Evolutionary conservation across 2,329 filamentous ascomycete species (phyloP).

Genomic region (Colletotrichum cuscutae): DNA sequence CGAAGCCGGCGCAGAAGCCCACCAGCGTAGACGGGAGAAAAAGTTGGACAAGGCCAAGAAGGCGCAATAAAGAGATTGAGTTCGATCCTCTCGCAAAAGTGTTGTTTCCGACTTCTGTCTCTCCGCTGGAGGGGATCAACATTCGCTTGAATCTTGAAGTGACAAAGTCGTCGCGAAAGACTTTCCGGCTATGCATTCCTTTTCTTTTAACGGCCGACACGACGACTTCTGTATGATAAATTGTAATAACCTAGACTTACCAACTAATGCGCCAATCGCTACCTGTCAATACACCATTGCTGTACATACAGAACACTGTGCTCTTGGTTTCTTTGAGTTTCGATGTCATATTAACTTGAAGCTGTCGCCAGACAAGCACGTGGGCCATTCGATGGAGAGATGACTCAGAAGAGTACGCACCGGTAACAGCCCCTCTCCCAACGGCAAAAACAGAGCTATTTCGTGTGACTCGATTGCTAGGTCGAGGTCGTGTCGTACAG

Average conservation of each 20-base stretch:
- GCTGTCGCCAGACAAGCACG: background rate
- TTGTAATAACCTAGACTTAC: conserved; percentile 7
- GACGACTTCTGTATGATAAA: background rate
- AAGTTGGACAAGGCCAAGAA: conserved; percentile 79
- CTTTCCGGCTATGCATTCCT: background rate
- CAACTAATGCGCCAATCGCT: background rate
- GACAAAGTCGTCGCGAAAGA: background rate
- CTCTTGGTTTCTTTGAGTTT: background rate
- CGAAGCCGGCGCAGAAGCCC: conserved; percentile 88
- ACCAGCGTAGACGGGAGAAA: conserved; percentile 83
- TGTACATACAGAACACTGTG: background rate
- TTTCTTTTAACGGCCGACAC: background rate
- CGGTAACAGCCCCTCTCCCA: background rate
- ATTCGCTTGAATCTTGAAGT: background rate
- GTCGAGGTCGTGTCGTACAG: background rate
- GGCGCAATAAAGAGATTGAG: conserved; percentile 63
- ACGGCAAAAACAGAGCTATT: background rate
- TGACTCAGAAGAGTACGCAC: background rate
- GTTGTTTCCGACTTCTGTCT: background rate
- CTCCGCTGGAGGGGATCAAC: background rate
- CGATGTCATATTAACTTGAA: background rate
- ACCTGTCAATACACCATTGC: background rate
- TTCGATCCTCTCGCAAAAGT: background rate
- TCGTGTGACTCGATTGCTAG: background rate
- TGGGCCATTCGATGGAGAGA: background rate